phyloP scores from a whole-genome alignment of 2,329 filamentous ascomycete species.

The Nothophoma quercina region DNA sequence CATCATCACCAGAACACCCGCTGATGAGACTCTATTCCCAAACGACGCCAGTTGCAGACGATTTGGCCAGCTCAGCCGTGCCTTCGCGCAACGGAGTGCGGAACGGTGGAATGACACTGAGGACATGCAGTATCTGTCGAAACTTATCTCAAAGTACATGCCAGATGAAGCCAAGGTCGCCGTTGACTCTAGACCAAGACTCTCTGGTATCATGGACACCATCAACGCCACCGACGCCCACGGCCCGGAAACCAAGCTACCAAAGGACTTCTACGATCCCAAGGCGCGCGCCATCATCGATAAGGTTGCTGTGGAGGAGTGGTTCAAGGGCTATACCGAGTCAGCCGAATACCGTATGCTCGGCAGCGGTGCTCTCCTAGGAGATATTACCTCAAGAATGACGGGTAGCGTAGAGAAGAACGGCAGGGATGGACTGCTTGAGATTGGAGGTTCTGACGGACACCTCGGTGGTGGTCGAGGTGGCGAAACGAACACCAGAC shows the following conservation, averaged over 20 bases:
- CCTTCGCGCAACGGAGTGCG: conserved; percentile 58
- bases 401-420: conserved; percentile 45
- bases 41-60: conserved; percentile 59
- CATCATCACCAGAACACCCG: conserved; percentile 54
- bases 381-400: conserved; percentile 73
- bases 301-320: conserved; percentile 83
- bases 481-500: conserved; percentile 66
- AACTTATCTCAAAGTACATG: conserved; percentile 84
- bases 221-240: conserved; percentile 90
- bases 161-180: conserved; percentile 72
- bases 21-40: conserved; percentile 60
- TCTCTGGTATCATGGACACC: conserved; percentile 93
- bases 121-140: conserved; percentile 85
- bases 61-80: conserved; percentile 56
- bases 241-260: conserved; percentile 78
- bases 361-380: conserved; percentile 84
- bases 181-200: conserved; percentile 82
- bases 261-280: conserved; percentile 84
- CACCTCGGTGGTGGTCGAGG: conserved; percentile 52
- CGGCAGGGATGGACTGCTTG: conserved; percentile 50
- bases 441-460: conserved; percentile 46
- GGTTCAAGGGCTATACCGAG: conserved; percentile 88
- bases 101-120: conserved; percentile 64
- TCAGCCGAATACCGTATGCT: conserved; percentile 86
- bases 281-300: conserved; percentile 74